Base-by-base conservation (phyloP, 345 rosid genomes). In the Eucalyptus polyanthemos region DNA sequence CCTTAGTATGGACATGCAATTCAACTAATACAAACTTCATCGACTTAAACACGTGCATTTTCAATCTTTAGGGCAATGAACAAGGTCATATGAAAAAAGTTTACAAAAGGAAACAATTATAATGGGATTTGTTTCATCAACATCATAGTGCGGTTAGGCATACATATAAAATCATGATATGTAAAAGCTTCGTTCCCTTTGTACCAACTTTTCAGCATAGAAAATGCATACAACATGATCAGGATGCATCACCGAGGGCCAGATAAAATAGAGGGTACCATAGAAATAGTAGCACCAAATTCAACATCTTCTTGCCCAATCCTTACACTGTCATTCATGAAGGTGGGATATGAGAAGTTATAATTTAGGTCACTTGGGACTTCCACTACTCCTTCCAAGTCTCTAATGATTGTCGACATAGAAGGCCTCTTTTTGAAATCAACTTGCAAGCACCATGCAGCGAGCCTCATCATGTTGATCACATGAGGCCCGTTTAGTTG, bases 361-460 rank as follows among this genome's bases (percentile, higher is more conserved):
- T 58, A 40, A 45, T 25, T 44, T 21, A 58, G 42, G 80, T 45
- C 54, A 44, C 15, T 11, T 22, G 16, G 60, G 51, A 87, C 9
- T 44, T 40, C 37, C 51, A 87, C 9, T 8, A 24, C 24, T 14
- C 49, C 80, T 42, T 87, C 88, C 31, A 87, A 17, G 10, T 87
- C 89, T 51, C 80, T 89, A 24, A 89, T 89, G 25, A 91, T 24
- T 9, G 21, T 87, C 5, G 89, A 87, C 91, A 89, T 91, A 24
- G 88, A 56, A 47, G 92, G 91, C 60, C 91, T 91, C 42, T 50
- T 89, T 16, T 56, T 47, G 27, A 45, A 88, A 80, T 89, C 90
- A 62, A 81, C 81, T 44, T 89, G 91, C 89, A 89, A 16, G 54
- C 92, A 88, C 90, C 92, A 88, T 37, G 87, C 72, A 34, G 86